Base-by-base conservation (phyloP, 2,329 filamentous ascomycete species). In the Parasarocladium wereldwijsianum region DNA sequence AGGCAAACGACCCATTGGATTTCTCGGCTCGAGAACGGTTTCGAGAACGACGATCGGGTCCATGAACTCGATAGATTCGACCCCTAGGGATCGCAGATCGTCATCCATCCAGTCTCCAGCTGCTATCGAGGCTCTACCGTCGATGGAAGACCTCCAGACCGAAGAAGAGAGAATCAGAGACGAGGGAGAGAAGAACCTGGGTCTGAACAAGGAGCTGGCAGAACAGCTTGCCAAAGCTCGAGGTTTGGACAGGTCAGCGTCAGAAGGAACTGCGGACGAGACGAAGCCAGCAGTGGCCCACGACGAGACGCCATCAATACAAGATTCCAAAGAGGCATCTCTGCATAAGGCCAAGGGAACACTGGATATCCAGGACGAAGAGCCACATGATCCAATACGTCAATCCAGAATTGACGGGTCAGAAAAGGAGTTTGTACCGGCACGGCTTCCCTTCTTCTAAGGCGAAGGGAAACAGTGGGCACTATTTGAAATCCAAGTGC, bases 31-130 rank as follows among this genome's bases (percentile, higher is more conserved):
- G 6, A 58, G 70, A 33, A 72, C 66, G 8, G 55, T 66, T 0
- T 75, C 70, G n/a, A 56, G 66, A 33, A 68, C 64, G n/a, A 72
- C 67, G 2, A 49, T 72, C n/a, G 54, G 55, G 6, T 69, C 66
- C 4, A 45, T 38, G 9, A 42, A 49, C 17, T 55, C 60, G 13
- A 38, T 34, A 28, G 51, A 55, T 2, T 55, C 58, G 14, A 38
- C 33, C 29, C 50, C 52, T 2, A 51, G 52, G 4, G 40, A 38
- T 1, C 48, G 44, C 11, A 42, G 41, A 20, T 34, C 43, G 4
- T 43, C 37, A 5, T 47, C 50, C 1, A 33, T 51, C n/a, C 45
- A 47, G 4, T 40, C 41, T 8, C 54, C 52, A 8, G 51, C 55
- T 15, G 51, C 51, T n/a, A 41, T 51, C n/a, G 46, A 53, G 15